Evolutionary conservation across 2,329 filamentous ascomycete genomes (phyloP), one percentile per base, ranked within the genome.

Genomic region (Ceratocystiopsis brevicomis): DNA sequence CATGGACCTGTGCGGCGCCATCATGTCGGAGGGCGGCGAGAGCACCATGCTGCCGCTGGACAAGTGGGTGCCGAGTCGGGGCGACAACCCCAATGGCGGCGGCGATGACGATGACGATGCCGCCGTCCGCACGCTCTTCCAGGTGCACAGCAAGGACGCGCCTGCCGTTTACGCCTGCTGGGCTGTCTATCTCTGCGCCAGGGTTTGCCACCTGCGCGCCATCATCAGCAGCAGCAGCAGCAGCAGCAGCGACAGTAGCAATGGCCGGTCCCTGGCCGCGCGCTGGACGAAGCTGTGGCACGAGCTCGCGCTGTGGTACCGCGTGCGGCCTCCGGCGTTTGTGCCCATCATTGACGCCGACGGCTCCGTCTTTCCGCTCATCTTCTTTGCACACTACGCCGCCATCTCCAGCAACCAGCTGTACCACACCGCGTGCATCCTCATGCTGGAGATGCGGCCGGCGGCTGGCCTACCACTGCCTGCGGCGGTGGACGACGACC

Each of bases 121-220:
- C 13, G 37, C 16, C 16, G 19, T 38, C 3, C 17, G 37, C 17
- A 4, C 18, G 37, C 49, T 66, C 44, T 60, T 66, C 49, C 53
- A 53, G 34, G 25, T 18, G 6, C 15, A 45, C 15, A 48, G 49
- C 51, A 59, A 25, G 37, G 19, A 9, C 13, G 18, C 57, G 10
- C 60, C 66, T 6, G 71, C 76, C 49, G 71, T 69, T 61, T 66
- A 73, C 47, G 71, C 72, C 32, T 74, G 75, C 49, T 70, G 69
- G 48, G 63, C 71, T 6, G 70, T 76, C 3, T 76, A 69, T 48
- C 61, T 77, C 2, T 67, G 63, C 43, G 66, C 69, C 4, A 64
- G 63, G 45, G 63, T 64, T 2, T 69, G 65, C 45, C 64, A 72
- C 49, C 60, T 75, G 3, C 57, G 69, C 14, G 61, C 64, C 11